Base-by-base conservation (phyloP, 495 filamentous ascomycete species). In the Penicillium soppii region DNA sequence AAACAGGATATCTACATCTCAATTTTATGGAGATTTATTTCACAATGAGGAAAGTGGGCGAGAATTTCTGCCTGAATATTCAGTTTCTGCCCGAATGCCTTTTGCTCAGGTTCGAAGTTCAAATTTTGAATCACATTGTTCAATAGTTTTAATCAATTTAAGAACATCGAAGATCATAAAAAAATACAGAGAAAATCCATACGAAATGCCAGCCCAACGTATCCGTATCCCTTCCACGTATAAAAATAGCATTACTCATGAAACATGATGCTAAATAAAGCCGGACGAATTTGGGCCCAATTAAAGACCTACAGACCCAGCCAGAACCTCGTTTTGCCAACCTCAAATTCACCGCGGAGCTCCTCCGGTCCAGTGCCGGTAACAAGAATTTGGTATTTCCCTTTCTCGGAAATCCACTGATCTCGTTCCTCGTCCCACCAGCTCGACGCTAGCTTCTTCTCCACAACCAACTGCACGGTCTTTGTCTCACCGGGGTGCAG, bases 321-420 rank as follows among this genome's bases (percentile, higher is more conserved):
- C 83, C 83, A 86, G 71, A 78, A 86, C 39, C 71, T 71, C 10
- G 81, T 84, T 68, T 81, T 78, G 33, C 68, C 65, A 29, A 85
- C 73, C 27, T 59, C 66, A 59, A 85, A 85, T 2, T 52, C 57
- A 9, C 63, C 72, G 53, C 50, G 74, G 13, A 84, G 56, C 17
- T 67, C 59, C 4, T 63, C 74, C 1, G 63, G 61, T 0, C 70
- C 70, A 17, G 72, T 79, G 29, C 83, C 85, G 13, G 75, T 81
- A 47, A 92, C 78, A 48, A 85, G 53, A 9, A 89, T 82, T 39
- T 80, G 69, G 62, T 91, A 96, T 13, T 53, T 63, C 0, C 90
- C 90, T 69, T 88, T 82, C 67, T 94, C 91, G 1, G 84, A 85
- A 21, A 90, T 81, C 89, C 90, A 96, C 25, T 77, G 79, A 25